A percentile compares a stretch with the other conserved stretches of the same genome.
phyloP scores from a whole-genome alignment of 2,329 filamentous ascomycete genomes.

The Botrytis cinerea region DNA sequence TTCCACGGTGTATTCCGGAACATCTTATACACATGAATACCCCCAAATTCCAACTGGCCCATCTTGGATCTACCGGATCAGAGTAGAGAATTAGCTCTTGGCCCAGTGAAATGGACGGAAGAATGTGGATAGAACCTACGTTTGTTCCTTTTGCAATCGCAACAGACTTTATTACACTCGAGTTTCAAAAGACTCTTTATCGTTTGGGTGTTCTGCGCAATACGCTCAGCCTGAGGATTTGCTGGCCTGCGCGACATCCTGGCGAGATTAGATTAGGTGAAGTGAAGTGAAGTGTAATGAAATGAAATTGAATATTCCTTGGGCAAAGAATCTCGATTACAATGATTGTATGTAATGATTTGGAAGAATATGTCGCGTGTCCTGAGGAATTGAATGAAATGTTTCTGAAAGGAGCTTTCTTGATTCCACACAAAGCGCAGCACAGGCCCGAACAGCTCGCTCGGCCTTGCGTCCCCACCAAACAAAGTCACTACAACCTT shows the following conservation, averaged over 20 bases:
- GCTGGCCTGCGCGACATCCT: conserved; percentile 78
- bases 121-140: conserved; percentile 57
- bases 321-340: neutral
- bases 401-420: conserved; percentile 10
- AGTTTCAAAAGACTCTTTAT: conserved; percentile 95
- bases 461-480: conserved; percentile 16
- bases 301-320: neutral
- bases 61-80: conserved; percentile 76
- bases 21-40: conserved; percentile 98
- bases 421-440: conserved; percentile 19
- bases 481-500: neutral
- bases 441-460: conserved; percentile 11
- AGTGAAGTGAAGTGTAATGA: neutral
- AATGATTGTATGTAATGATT: conserved; percentile 9
- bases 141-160: conserved; percentile 98
- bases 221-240: conserved; percentile 80
- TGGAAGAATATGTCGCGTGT: conserved; percentile 14
- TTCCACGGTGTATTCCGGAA: conserved; percentile 96
- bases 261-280: neutral
- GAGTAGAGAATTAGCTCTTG: neutral
- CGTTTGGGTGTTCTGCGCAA: conserved; percentile 88
- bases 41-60: conserved; percentile 98
- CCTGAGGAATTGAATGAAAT: neutral
- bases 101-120: neutral
- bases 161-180: conserved; percentile 93